phyloP scores from a whole-genome alignment of 2,329 filamentous ascomycete genomes.

The Xylariaceae sp. region DNA sequence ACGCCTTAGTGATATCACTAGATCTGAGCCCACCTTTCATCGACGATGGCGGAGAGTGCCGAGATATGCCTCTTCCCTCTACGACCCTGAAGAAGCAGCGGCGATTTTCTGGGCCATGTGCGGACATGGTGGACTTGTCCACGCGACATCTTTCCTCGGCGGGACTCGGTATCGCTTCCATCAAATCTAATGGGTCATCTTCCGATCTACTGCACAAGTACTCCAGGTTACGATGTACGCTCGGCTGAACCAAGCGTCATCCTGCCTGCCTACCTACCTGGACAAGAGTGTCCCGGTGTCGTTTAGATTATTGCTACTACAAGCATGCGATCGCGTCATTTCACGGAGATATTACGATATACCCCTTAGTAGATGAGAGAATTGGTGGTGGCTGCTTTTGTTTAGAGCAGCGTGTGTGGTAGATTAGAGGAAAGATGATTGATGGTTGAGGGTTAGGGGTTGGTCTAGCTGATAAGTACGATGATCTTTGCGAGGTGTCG shows the following conservation, averaged over 20 bases:
- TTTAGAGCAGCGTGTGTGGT: no score
- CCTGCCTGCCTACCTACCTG: no score
- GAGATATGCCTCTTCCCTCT: neutral
- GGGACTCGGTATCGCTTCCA: neutral
- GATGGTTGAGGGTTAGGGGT: slow-evolving; percentile 13
- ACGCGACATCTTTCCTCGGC: slow-evolving; percentile 13
- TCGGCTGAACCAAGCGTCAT: neutral
- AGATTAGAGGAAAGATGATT: slow-evolving; percentile 7
- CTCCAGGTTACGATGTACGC: neutral
- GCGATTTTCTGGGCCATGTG: slow-evolving; percentile 4
- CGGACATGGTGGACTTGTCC: slow-evolving; percentile 6
- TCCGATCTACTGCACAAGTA: neutral
- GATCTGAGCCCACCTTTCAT: no score
- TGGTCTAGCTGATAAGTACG: slow-evolving; percentile 21
- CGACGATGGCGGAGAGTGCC: no score
- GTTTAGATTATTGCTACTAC: no score
- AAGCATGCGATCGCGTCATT: no score
- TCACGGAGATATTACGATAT: neutral
- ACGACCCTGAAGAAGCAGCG: neutral
- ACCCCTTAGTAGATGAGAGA: no score
- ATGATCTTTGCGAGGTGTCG: slow-evolving; percentile 15
- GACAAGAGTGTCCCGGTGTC: no score
- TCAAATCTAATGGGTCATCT: neutral
- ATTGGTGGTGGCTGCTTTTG: no score
- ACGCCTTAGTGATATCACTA: no score